These are phyloP conservation scores for Cladophialophora psammophila DNA, from an alignment of 2,329 filamentous ascomycete genomes.

Conservation along the genomic window DNA sequence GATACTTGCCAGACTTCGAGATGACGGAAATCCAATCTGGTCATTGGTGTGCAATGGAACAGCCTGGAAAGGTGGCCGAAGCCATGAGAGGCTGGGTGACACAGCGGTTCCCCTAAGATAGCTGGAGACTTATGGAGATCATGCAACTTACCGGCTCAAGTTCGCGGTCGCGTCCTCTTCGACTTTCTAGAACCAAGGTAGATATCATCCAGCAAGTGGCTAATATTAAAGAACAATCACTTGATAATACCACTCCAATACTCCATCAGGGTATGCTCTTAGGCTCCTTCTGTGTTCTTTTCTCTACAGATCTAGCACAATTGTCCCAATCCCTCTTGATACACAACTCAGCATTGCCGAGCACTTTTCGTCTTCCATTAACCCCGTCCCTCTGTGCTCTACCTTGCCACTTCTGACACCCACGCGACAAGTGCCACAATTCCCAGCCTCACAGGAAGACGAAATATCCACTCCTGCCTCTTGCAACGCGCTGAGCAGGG, in stretches of 20 bases:
- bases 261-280: not conserved
- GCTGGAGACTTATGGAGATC: not conserved
- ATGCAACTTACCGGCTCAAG: not conserved
- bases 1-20: slow-evolving; percentile 31
- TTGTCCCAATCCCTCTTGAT: slow-evolving; percentile 25
- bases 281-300: no score
- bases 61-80: slow-evolving; percentile 26
- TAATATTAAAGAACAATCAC: not conserved
- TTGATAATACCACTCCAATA: not conserved
- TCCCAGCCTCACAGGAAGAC: slow-evolving; percentile 29
- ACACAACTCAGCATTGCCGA: slow-evolving; percentile 32
- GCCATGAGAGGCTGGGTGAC: slow-evolving; percentile 28
- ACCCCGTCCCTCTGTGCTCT: slow-evolving; percentile 25
- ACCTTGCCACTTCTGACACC: slow-evolving; percentile 26
- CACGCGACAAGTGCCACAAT: slow-evolving; percentile 29
- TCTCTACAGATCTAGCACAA: slow-evolving; percentile 27
- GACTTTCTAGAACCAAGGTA: not conserved
- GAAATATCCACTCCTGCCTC: slow-evolving; percentile 27
- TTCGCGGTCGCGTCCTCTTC: not conserved
- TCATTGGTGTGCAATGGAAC: slow-evolving; percentile 32
- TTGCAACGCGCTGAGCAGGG: slow-evolving; percentile 26
- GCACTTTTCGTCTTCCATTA: slow-evolving; percentile 23
- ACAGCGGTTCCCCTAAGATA: slow-evolving; percentile 21
- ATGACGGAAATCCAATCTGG: slow-evolving; percentile 26
- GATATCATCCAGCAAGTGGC: not conserved